A percentile compares a stretch with the other conserved stretches of the same genome.
phyloP scores from a whole-genome alignment of 371 early-diverging fungal genomes.

The Rhizopus arrhizus region DNA sequence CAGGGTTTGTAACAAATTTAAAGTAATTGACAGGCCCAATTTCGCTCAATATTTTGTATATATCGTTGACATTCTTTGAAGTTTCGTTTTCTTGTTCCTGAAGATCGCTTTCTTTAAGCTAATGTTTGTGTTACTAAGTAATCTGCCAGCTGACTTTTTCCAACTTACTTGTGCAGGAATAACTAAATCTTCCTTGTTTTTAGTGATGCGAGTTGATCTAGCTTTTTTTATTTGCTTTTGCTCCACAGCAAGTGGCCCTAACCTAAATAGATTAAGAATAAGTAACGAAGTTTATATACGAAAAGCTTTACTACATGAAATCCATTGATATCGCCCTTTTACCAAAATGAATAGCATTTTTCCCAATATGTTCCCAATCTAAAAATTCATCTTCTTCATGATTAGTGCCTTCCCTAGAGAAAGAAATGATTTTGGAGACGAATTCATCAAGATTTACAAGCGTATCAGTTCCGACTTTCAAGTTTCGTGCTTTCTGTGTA shows the following conservation, averaged over 20 bases:
- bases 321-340: slow-evolving; percentile 65
- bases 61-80: slow-evolving; percentile 72
- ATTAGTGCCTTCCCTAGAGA: slow-evolving; percentile 44
- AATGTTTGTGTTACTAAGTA: background rate
- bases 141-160: background rate
- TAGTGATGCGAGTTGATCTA: slow-evolving; percentile 31
- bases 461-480: slow-evolving; percentile 68
- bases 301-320: slow-evolving; percentile 59
- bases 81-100: slow-evolving; percentile 88
- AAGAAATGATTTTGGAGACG: slow-evolving; percentile 58
- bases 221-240: slow-evolving; percentile 55
- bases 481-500: slow-evolving; percentile 73
- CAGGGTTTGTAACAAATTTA: slow-evolving; percentile 87
- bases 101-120: slow-evolving; percentile 76
- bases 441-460: slow-evolving; percentile 77
- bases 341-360: slow-evolving; percentile 55
- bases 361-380: slow-evolving; percentile 72
- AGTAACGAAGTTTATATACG: background rate
- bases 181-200: slow-evolving; percentile 49
- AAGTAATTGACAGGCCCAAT: slow-evolving; percentile 75
- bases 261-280: slow-evolving; percentile 34
- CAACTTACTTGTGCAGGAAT: slow-evolving; percentile 37
- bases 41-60: slow-evolving; percentile 63
- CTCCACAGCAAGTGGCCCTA: slow-evolving; percentile 70
- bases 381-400: slow-evolving; percentile 28